Base-by-base conservation (phyloP, 78 protist species). In the Andalucia godoyi region DNA sequence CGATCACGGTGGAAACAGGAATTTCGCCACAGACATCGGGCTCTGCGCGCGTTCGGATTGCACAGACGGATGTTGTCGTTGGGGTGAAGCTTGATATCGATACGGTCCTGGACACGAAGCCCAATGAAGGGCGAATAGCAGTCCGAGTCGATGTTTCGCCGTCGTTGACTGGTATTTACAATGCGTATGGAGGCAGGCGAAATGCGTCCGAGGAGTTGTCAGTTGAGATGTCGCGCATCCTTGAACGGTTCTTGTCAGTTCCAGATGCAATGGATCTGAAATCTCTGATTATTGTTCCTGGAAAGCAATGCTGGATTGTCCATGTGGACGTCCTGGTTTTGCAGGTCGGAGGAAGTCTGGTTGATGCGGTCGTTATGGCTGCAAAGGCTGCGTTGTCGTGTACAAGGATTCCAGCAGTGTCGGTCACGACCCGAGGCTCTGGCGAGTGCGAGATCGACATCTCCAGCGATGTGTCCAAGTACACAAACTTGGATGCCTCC, bases 251-350 rank as follows among this genome's bases (percentile, higher is more conserved):
- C 13, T 13, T 42, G 47, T 10, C 47, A 10, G 47, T 13, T 10
- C 47, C 47, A 10, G 47, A 13, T 13, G 47, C 47, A 13, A 10
- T 42, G 47, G 47, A 42, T 42, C 47, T 42, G 47, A 13, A 42
- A 13, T 10, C 47, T 10, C 47, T 75, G 33, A 13, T 53, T n/a
- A 70, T 81, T 45, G 51, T 81, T 10, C 60, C 79, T 3, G 74
- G 74, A 6, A 70, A 70, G 53, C 68, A 66, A 43, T 66, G 61
- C 51, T 81, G 87, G 87, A 64, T 58, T 17, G 46, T 81, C 15
- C 65, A 75, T 57, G 73, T 81, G 33, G 87, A 81, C 61, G 87
- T 77, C 38, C 60, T 70, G 54, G 75, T 70, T 12, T 39, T 81
- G n/a, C 74, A 74, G 39, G 38, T 54, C 9, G 87, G 49, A 41